A percentile compares a stretch with the other conserved stretches of the same genome.
phyloP scores from a whole-genome alignment of 495 filamentous ascomycete genomes.

The Paragyromitra xinjiangensis region DNA sequence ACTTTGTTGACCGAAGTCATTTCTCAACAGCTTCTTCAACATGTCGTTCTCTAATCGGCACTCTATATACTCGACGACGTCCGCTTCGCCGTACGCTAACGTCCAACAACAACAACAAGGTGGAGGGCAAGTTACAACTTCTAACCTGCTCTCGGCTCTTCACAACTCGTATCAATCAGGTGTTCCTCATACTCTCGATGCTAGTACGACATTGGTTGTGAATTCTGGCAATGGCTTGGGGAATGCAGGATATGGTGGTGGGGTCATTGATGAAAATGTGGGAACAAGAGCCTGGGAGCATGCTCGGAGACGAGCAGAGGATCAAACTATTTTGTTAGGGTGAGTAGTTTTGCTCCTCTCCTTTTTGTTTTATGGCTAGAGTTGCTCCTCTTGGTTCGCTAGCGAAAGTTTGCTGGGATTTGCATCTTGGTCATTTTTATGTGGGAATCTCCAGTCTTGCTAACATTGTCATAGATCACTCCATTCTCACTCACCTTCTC shows the following conservation, averaged over 20 bases:
- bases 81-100: constrained; percentile 68
- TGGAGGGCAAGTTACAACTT: constrained; percentile 80
- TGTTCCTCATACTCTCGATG: constrained; percentile 83
- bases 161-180: constrained; percentile 87
- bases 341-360: constrained; percentile 60
- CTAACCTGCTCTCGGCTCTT: constrained; percentile 87
- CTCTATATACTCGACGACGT: constrained; percentile 84
- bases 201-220: constrained; percentile 90
- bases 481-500: constrained; percentile 84
- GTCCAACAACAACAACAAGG: constrained; percentile 74
- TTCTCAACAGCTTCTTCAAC: constrained; percentile 54
- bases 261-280: constrained; percentile 80
- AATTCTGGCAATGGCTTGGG: constrained; percentile 71
- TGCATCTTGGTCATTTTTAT: background rate
- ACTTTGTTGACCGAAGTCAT: constrained; percentile 21
- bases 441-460: background rate
- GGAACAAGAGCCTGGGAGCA: constrained; percentile 94
- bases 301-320: constrained; percentile 90
- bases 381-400: background rate
- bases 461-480: constrained; percentile 69
- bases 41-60: constrained; percentile 80
- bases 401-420: background rate
- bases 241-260: constrained; percentile 63
- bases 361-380: background rate
- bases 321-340: constrained; percentile 92